Evolutionary conservation across 768 basidiomycete species (phyloP), one percentile per base, ranked within the genome.

Genomic region (Imleria badia): DNA sequence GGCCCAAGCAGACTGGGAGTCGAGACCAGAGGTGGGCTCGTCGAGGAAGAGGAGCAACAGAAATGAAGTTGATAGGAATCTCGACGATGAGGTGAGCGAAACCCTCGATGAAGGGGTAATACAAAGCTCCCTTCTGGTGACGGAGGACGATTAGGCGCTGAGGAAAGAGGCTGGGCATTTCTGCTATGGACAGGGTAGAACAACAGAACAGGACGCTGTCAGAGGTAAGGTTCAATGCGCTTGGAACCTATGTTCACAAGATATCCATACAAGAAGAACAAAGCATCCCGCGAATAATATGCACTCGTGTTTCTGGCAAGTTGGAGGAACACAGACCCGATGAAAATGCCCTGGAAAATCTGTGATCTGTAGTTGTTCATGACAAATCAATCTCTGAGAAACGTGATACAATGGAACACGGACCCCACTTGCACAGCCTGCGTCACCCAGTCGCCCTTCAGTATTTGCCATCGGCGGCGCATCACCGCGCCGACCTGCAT

Each of bases 221-320:
- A 72, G 43, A 76, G 0, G 15, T 1, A 48, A 26, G 11, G 36
- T 13, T 61, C 23, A 62, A 12, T 36, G 1, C 17, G 3, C 11
- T 23, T 49, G 23, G 15, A 43, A 7, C 17, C 6, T 13, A 40
- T 9, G 12, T 26, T 29, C 11, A 17, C 3, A 13, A 20, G 17
- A 35, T 19, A 38, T 34, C 71, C 81, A 31, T 66, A 86, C 80
- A 91, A 89, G 79, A 88, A 92, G 19, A 93, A 73, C 23, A 87
- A 76, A 71, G 89, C 85, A 38, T 88, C 89, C 19, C 90, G 81
- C n/a, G 86, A 83, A 51, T 60, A 64, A 50, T 58, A 70, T 20
- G 50, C 48, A 14, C 43, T 46, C 3, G 81, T 80, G 31, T 60
- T 66, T 36, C 63, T 58, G 0, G 72, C 60, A 23, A 77, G 52